Evolutionary conservation across 441 rosid genomes (phyloP), one percentile per base, ranked within the genome.

Genomic region (California macrophylla): DNA sequence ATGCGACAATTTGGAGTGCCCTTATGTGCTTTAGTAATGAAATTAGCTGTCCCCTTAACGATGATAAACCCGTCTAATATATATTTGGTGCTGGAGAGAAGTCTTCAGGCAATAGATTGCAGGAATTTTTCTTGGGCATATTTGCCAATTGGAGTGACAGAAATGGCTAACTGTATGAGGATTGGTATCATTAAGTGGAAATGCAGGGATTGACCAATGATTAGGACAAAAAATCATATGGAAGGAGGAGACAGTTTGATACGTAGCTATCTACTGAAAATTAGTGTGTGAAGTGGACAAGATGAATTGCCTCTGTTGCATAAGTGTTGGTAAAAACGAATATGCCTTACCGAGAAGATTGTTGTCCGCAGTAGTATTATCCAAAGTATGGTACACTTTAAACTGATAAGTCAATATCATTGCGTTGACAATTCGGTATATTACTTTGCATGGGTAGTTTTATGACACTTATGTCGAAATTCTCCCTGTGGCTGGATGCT

Each of bases 91-190:
- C 13, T 24, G 64, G 64, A 24, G 64, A 60, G 25, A 26, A 60
- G 32, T 60, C 63, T 58, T 24, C 30, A 25, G 25, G 63, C 32
- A 25, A 58, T 58, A 58, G 30, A 25, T 5, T 58, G 64, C 20
- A 23, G 65, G 65, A 26, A 61, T 61, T 6, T 61, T 61, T 15
- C 18, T 61, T 61, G 36, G 65, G 65, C 34, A 61, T 61, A 61
- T 25, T 61, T 61, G 65, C 20, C 65, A 61, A 60, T 36, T 61
- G 65, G 65, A 61, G 34, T 25, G 65, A 13, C 34, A 61, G 30
- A 23, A 25, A 20, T 61, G 65, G 34, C 18, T 61, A 61, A 25
- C 15, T 61, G 64, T 7, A 26, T 61, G 20, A 56, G 63, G 28
- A 26, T 20, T 61, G 20, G 16, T 12, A 20, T 61, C 34, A 25